Evolutionary conservation across 2,329 filamentous ascomycete species (phyloP).

Genomic region (Fusarium cicatricum): DNA sequence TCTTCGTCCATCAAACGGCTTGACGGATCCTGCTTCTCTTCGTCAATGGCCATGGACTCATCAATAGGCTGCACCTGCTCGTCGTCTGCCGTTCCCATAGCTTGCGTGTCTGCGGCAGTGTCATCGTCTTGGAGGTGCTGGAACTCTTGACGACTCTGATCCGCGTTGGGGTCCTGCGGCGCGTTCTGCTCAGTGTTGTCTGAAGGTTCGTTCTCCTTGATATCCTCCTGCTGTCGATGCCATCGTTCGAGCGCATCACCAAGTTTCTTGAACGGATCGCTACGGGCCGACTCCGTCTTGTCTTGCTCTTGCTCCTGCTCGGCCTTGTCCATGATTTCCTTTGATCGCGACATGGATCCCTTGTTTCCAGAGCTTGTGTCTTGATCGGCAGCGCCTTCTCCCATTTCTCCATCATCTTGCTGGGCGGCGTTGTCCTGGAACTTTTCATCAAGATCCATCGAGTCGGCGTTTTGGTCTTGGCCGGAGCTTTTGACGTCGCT

Average conservation of each 20-base stretch:
- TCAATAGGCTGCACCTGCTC: slow-evolving; percentile 88
- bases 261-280: slow-evolving; percentile 89
- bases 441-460: slow-evolving; percentile 69
- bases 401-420: slow-evolving; percentile 71
- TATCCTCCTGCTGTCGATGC: slow-evolving; percentile 88
- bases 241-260: slow-evolving; percentile 92
- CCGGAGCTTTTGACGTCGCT: slow-evolving; percentile 71
- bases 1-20: slow-evolving; percentile 63
- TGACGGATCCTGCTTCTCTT: slow-evolving; percentile 64
- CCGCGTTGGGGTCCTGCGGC: slow-evolving; percentile 59
- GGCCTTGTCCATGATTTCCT: slow-evolving; percentile 58
- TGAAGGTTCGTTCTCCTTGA: slow-evolving; percentile 65
- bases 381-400: slow-evolving; percentile 70
- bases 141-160: slow-evolving; percentile 80
- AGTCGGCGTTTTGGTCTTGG: slow-evolving; percentile 70
- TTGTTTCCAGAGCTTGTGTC: slow-evolving; percentile 71
- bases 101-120: slow-evolving; percentile 84
- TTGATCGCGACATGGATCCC: slow-evolving; percentile 60
- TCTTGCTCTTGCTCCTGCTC: slow-evolving; percentile 53
- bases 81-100: slow-evolving; percentile 85
- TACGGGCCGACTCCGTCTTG: slow-evolving; percentile 52
- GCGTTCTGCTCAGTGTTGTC: slow-evolving; percentile 47
- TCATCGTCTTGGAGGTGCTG: slow-evolving; percentile 91
- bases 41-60: slow-evolving; percentile 86
- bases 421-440: slow-evolving; percentile 68